A percentile compares a stretch with the other conserved stretches of the same genome.
These are phyloP conservation scores for Fusarium luffae DNA, from an alignment of 2,329 filamentous ascomycete genomes.

Conservation along the genomic window DNA sequence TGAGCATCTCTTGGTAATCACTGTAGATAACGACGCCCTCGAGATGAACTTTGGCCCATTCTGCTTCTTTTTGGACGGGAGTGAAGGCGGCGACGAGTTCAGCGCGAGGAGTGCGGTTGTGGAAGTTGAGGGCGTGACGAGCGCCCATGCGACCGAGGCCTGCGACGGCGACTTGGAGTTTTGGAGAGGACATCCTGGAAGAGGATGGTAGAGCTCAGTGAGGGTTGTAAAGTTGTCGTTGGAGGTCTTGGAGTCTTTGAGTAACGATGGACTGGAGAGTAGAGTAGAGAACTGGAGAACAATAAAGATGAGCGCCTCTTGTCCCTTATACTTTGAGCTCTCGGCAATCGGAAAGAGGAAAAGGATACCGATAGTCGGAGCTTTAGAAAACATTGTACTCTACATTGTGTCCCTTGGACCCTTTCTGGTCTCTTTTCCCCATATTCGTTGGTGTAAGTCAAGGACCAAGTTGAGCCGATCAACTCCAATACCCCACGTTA, in stretches of 20 bases:
- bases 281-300: background rate
- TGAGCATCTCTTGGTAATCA: slow-evolving; percentile 45
- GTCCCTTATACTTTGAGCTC: slow-evolving; percentile 25
- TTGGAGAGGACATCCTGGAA: slow-evolving; percentile 35
- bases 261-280: background rate
- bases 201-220: too few relatives aligned
- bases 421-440: background rate
- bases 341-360: background rate
- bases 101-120: slow-evolving; percentile 41
- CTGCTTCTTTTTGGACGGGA: slow-evolving; percentile 40
- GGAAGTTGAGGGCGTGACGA: slow-evolving; percentile 45
- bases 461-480: slow-evolving; percentile 2
- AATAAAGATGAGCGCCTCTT: slow-evolving; percentile 11
- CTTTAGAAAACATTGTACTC: background rate
- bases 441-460: background rate
- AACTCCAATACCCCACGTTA: background rate
- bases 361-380: slow-evolving; percentile 21
- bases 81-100: slow-evolving; percentile 45
- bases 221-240: too few relatives aligned
- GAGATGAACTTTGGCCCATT: slow-evolving; percentile 40
- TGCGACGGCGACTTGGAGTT: slow-evolving; percentile 42
- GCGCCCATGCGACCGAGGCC: slow-evolving; percentile 46
- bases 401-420: background rate
- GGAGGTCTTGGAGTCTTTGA: background rate
- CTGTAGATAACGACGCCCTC: slow-evolving; percentile 41